These are phyloP conservation scores for Brachypodium distachyon DNA, from an alignment of 202 grass and related monocot genomes.

Conservation along the genomic window DNA sequence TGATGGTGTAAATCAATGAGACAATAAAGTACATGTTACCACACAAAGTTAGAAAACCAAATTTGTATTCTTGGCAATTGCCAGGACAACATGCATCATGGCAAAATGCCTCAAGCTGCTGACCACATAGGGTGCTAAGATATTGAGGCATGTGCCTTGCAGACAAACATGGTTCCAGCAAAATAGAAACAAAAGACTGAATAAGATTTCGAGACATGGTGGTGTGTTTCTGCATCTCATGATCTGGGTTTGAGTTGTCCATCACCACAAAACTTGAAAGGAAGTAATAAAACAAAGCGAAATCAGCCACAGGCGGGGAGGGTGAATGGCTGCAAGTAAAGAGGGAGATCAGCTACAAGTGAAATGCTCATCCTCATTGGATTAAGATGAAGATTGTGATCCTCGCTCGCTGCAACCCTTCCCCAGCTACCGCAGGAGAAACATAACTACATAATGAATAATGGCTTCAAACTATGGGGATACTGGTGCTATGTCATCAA, in stretches of 20 bases:
- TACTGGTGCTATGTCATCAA: not conserved
- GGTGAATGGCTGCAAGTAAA: not conserved
- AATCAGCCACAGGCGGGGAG: not conserved
- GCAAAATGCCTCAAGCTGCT: constrained; percentile 5
- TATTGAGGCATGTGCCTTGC: not conserved
- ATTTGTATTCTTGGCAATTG: not conserved
- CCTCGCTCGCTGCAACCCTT: not conserved
- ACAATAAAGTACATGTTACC: not conserved
- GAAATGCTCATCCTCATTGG: constrained; percentile 6
- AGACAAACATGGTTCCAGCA: not conserved
- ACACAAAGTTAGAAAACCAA: not conserved
- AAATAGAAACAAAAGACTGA: not conserved
- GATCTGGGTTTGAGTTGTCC: not conserved
- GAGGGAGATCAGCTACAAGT: not conserved
- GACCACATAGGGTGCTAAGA: not conserved
- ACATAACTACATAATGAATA: not conserved
- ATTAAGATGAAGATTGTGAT: constrained; percentile 5
- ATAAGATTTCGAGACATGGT: not conserved
- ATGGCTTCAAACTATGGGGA: not conserved
- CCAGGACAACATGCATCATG: not conserved
- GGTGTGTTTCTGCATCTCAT: not conserved
- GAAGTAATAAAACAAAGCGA: not conserved
- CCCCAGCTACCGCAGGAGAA: not conserved
- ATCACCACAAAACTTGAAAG: not conserved
- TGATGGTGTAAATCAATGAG: not conserved